These are phyloP conservation scores for Metschnikowia anglica DNA, from an alignment of 805 yeast species.

Conservation along the genomic window DNA sequence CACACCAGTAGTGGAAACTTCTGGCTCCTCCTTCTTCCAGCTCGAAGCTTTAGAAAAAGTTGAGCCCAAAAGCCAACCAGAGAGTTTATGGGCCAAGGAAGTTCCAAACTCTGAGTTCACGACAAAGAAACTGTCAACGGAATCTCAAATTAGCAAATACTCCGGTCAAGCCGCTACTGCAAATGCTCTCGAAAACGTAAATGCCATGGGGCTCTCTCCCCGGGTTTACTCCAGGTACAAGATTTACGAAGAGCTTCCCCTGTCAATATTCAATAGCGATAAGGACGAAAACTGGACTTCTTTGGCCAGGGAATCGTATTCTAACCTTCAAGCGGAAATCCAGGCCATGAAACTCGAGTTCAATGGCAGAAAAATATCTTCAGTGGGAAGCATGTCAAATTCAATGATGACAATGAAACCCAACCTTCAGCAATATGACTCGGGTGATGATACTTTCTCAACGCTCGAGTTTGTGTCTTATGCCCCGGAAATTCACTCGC, in stretches of 20 bases:
- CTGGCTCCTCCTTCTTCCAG: not conserved
- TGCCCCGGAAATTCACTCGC: not conserved
- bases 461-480: constrained; percentile 11
- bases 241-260: constrained; percentile 16
- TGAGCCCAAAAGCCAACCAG: not conserved
- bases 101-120: not conserved
- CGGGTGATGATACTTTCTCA: constrained; percentile 11
- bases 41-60: not conserved
- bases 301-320: constrained; percentile 27
- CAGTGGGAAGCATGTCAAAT: not conserved
- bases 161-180: constrained; percentile 7
- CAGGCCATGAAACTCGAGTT: constrained; percentile 23
- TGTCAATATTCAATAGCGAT: constrained; percentile 21
- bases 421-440: constrained; percentile 2
- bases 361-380: not conserved
- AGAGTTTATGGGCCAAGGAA: not conserved
- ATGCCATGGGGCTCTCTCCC: constrained; percentile 10
- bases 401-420: constrained; percentile 6
- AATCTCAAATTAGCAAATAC: not conserved
- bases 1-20: not conserved
- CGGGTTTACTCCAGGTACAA: constrained; percentile 15
- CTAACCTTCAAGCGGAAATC: constrained; percentile 25
- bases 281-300: constrained; percentile 26
- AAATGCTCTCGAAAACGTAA: constrained; percentile 7
- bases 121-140: not conserved